Conservation (phyloP, 768 basidiomycete species). For the Boletus subcaerulescens region DNA sequence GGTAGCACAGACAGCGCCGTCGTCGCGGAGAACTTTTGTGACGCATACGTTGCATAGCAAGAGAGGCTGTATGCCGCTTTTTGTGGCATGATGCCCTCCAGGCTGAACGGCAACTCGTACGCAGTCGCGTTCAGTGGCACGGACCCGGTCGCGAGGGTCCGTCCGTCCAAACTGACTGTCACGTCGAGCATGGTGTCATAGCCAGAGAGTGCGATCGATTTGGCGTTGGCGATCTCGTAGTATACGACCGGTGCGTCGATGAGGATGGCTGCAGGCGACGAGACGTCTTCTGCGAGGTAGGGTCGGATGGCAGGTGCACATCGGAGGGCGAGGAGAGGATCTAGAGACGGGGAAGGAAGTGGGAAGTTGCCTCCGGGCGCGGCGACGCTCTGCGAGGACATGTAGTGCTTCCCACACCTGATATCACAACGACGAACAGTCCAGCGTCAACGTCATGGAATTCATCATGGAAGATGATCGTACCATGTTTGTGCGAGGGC, state of each 20-base stretch:
- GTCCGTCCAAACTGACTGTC: constrained; percentile 46
- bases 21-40: constrained; percentile 44
- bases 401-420: constrained; percentile 61
- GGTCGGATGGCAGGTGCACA: constrained; percentile 59
- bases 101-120: constrained; percentile 47
- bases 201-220: constrained; percentile 35
- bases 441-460: not conserved
- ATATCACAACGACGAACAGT: not conserved
- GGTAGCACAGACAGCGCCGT: constrained; percentile 50
- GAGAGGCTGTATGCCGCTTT: constrained; percentile 29
- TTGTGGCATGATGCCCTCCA: constrained; percentile 44
- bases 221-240: constrained; percentile 45
- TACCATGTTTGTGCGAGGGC: constrained; percentile 31
- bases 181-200: constrained; percentile 34
- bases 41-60: constrained; percentile 28
- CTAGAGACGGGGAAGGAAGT: constrained; percentile 33
- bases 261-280: constrained; percentile 43
- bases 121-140: constrained; percentile 54
- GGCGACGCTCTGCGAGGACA: constrained; percentile 38
- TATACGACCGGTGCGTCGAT: constrained; percentile 52
- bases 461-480: not conserved
- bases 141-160: constrained; percentile 37
- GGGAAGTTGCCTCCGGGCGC: constrained; percentile 53
- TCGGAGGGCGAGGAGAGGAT: constrained; percentile 53
- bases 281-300: constrained; percentile 53